phyloP scores from a whole-genome alignment of 2,329 filamentous ascomycete species.

The Cercospora zeae-maydis region DNA sequence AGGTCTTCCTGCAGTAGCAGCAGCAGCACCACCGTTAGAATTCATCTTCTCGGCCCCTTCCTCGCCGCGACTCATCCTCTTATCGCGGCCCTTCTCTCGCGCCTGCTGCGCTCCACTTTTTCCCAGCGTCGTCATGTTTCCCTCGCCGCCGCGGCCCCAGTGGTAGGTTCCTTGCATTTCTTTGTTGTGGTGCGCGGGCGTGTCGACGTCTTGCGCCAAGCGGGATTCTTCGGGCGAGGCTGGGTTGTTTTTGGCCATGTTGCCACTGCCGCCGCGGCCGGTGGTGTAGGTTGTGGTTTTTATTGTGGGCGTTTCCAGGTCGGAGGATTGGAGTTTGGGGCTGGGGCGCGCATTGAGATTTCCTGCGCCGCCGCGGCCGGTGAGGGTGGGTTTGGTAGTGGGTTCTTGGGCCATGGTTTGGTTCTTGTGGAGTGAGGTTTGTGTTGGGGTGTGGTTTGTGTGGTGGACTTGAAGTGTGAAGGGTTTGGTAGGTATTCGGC shows the following conservation, averaged over 20 bases:
- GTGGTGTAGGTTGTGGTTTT: constrained; percentile 84
- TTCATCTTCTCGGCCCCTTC: constrained; percentile 20
- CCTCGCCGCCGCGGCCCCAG: constrained; percentile 70
- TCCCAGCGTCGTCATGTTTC: constrained; percentile 58
- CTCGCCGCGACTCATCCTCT: constrained; percentile 33
- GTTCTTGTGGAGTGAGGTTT: neutral
- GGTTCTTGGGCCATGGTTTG: neutral
- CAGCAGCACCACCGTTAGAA: constrained; percentile 11
- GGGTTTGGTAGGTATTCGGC: neutral
- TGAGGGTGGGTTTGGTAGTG: neutral
- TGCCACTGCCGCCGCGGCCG: constrained; percentile 81
- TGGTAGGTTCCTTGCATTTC: constrained; percentile 61
- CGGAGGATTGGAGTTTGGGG: constrained; percentile 44
- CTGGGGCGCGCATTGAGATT: constrained; percentile 46
- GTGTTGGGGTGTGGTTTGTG: neutral
- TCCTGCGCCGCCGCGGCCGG: constrained; percentile 72
- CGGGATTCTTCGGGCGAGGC: constrained; percentile 65
- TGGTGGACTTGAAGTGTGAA: no score
- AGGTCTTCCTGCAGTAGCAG: neutral
- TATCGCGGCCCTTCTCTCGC: constrained; percentile 40
- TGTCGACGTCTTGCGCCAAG: constrained; percentile 76
- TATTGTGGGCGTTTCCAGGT: constrained; percentile 77
- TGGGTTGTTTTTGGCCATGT: constrained; percentile 73
- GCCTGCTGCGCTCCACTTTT: constrained; percentile 34
- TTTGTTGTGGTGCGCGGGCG: constrained; percentile 44